Base-by-base conservation (phyloP, 2,329 filamentous ascomycete genomes). In the Venturiaceae sp. region DNA sequence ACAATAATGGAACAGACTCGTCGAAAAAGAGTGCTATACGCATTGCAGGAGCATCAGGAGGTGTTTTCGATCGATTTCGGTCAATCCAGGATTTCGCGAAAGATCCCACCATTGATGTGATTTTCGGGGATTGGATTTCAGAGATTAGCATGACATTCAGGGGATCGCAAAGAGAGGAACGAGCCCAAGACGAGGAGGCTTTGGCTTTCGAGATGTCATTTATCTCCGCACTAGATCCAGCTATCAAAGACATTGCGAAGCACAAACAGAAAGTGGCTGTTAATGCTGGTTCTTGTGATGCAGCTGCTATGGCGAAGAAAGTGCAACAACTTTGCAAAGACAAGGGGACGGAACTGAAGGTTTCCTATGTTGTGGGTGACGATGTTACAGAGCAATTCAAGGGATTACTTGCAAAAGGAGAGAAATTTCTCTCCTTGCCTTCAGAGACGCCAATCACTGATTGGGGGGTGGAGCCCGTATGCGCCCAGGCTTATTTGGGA, bases 401-500 rank as follows among this genome's bases (percentile, higher is more conserved):
- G 21, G 37, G 58, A 16, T 53, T 61, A 32, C 26, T 61, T 11
- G 52, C 57, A 30, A 53, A 59, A 19, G 62, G 58, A 7, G 62
- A 62, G 36, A 58, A 58, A n/a, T 62, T 64, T 57, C 30, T 30
- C 13, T 57, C 54, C 16, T 39, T 64, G 37, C 13, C 16, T 14
- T 26, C 33, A 19, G 55, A 41, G 16, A 52, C 57, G 21, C 53
- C 36, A n/a, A 46, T 63, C 34, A 60, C 55, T 11, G 62, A 61
- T 46, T 63, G 61, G 61, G 58, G 39, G 4, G 39, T 60, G 8
- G 50, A 59, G 58, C 30, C 60, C 58, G 21, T 63, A 63, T 58
- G 61, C 60, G 41, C 55, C 33, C 13, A 62, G 62, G 26, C 50
- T 50, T 68, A 68, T 60, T 66, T 76, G 1, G 74, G 74, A 1